These are phyloP conservation scores for Stagonosporopsis vannaccii DNA, from an alignment of 2,329 filamentous ascomycete species.

Conservation along the genomic window DNA sequence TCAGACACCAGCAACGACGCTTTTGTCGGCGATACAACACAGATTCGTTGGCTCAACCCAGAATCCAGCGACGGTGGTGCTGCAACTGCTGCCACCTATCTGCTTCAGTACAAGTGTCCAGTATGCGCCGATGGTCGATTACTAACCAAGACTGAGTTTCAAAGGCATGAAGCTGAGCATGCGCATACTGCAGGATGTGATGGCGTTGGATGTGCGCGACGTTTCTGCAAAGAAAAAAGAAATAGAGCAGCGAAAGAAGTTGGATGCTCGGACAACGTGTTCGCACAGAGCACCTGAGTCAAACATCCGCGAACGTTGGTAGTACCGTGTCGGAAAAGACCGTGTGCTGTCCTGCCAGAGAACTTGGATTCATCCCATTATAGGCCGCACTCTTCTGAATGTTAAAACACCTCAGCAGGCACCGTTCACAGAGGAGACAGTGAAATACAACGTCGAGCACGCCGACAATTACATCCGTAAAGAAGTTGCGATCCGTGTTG, in stretches of 20 bases:
- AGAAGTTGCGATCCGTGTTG: no score
- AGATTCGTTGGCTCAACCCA: conserved; percentile 35
- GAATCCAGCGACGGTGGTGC: conserved; percentile 14
- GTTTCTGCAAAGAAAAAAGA: conserved; percentile 32
- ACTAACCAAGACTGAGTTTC: conserved; percentile 35
- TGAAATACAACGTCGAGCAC: no score
- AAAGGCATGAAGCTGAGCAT: conserved; percentile 38
- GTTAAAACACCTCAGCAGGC: no score
- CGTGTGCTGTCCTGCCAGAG: no score
- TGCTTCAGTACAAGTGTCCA: conserved; percentile 30
- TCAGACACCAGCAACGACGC: conserved; percentile 18
- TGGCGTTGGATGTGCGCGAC: conserved; percentile 26
- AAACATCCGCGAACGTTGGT: neutral
- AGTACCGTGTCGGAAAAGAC: neutral
- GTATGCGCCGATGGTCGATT: conserved; percentile 32
- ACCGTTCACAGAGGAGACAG: no score
- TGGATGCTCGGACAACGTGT: conserved; percentile 21
- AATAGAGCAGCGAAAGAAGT: neutral
- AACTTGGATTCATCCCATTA: no score
- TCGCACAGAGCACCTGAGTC: neutral
- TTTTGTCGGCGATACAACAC: conserved; percentile 35
- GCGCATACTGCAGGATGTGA: conserved; percentile 29
- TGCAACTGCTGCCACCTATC: conserved; percentile 4
- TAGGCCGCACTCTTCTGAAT: no score
- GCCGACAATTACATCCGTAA: no score